Evolutionary conservation across 805 yeast genomes (phyloP).

Genomic region (Lipomyces mesembrius): DNA sequence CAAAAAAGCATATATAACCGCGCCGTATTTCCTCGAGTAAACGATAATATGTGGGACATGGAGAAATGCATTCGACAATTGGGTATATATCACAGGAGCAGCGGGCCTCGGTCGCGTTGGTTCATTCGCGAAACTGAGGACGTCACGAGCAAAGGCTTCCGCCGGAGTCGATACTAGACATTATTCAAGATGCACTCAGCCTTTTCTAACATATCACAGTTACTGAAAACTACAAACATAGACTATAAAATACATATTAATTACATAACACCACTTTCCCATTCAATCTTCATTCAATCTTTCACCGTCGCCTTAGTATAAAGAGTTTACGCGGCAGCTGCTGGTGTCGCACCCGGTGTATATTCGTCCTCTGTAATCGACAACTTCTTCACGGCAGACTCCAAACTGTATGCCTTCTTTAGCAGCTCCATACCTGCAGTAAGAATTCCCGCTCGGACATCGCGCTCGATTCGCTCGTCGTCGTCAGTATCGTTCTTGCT

Average conservation of each 20-base stretch:
- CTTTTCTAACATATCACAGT: neutral
- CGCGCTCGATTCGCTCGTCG: slow-evolving; percentile 32
- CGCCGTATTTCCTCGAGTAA: too few species aligned
- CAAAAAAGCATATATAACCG: neutral
- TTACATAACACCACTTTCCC: neutral
- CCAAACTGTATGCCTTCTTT: neutral
- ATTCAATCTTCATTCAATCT: neutral
- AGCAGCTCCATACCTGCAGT: slow-evolving; percentile 16
- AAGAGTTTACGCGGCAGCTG: neutral
- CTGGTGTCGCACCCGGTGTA: neutral
- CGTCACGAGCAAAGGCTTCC: too few species aligned
- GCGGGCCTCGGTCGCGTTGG: too few species aligned
- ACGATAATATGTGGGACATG: too few species aligned
- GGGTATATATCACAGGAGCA: too few species aligned
- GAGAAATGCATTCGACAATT: too few species aligned
- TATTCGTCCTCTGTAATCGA: neutral
- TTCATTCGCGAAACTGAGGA: too few species aligned
- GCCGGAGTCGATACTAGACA: too few species aligned
- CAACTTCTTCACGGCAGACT: neutral
- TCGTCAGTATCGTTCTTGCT: slow-evolving; percentile 16
- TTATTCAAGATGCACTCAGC: too few species aligned
- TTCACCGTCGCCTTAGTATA: neutral
- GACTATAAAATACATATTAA: neutral
- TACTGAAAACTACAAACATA: neutral
- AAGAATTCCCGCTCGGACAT: slow-evolving; percentile 25